Evolutionary conservation across 129 eudicot genomes (phyloP).

Genomic region (Chrysanthemum lavandulifolium): DNA sequence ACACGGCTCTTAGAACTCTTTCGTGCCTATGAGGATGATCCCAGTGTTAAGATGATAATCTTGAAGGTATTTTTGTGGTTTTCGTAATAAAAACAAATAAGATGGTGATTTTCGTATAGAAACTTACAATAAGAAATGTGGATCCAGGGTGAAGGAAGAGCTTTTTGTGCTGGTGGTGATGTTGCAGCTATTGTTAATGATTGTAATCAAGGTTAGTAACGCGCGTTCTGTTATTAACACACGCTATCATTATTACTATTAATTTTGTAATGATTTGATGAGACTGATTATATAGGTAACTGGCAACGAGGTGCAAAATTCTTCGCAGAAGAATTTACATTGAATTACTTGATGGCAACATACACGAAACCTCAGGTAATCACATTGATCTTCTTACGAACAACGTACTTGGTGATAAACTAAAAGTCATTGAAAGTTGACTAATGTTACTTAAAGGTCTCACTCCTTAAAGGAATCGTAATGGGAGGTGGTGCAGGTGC

Average conservation of each 20-base stretch:
- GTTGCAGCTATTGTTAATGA: conserved; percentile 70
- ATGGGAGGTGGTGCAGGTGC: conserved; percentile 99
- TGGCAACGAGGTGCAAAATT: conserved; percentile 70
- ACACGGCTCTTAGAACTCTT: conserved; percentile 77
- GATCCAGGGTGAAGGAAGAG: conserved; percentile 79
- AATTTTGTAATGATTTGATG: conserved; percentile 12
- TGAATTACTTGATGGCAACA: conserved; percentile 81
- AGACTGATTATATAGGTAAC: conserved; percentile 36
- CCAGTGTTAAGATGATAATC: conserved; percentile 62
- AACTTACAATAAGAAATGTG: too few relatives aligned
- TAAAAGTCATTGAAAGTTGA: too few relatives aligned
- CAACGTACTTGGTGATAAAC: not conserved
- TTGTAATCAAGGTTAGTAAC: not conserved
- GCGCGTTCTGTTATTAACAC: too few relatives aligned
- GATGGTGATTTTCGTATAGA: too few relatives aligned
- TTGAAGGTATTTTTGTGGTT: conserved; percentile 46
- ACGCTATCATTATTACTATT: too few relatives aligned
- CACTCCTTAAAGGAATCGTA: conserved; percentile 79
- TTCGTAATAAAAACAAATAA: not conserved
- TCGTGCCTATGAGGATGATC: conserved; percentile 59
- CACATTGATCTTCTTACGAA: not conserved
- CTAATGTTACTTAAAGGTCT: conserved; percentile 46
- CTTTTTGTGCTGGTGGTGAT: conserved; percentile 99
- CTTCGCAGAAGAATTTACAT: conserved; percentile 62
- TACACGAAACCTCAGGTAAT: conserved; percentile 79